Evolutionary conservation across 1,284 basidiomycete genomes (phyloP).

Genomic region (Ustilago curta): DNA sequence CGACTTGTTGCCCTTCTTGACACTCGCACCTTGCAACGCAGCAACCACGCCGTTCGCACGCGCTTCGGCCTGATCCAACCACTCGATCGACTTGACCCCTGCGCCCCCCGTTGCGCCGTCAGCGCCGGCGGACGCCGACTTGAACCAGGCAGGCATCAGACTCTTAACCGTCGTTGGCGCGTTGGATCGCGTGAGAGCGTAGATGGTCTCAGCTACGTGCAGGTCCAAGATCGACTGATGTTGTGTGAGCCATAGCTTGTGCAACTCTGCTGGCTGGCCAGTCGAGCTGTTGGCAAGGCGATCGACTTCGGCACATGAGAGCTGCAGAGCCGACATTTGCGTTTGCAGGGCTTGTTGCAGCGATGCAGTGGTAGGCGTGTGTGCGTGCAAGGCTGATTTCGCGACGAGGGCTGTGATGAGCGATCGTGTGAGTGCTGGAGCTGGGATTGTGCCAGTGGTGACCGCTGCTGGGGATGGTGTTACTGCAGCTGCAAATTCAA

Average conservation of each 20-base stretch:
- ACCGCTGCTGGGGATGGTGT: neutral
- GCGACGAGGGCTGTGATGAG: constrained; percentile 52
- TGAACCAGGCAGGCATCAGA: constrained; percentile 1
- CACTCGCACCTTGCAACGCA: neutral
- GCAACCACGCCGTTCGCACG: constrained; percentile 14
- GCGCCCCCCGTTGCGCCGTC: neutral
- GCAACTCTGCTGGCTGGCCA: constrained; percentile 21
- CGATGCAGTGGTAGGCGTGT: constrained; percentile 4
- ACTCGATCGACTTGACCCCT: constrained; percentile 20
- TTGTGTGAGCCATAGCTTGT: constrained; percentile 53
- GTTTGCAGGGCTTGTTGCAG: constrained; percentile 51
- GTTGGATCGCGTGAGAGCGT: constrained; percentile 34
- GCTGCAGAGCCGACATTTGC: constrained; percentile 53
- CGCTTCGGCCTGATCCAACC: constrained; percentile 34
- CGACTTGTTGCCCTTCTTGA: neutral
- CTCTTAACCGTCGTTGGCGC: neutral
- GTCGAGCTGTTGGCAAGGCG: constrained; percentile 8
- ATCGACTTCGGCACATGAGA: constrained; percentile 41
- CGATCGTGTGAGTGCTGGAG: constrained; percentile 48
- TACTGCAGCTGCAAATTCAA: neutral
- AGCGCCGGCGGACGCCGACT: neutral
- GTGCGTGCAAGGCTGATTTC: constrained; percentile 54
- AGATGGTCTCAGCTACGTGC: constrained; percentile 63
- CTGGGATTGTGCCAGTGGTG: neutral
- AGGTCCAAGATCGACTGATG: constrained; percentile 51